A percentile compares a stretch with the other conserved stretches of the same genome.
Evolutionary conservation across 108 stramenopile genomes (phyloP).

Genomic region (Fistulifera pelliculosa): DNA sequence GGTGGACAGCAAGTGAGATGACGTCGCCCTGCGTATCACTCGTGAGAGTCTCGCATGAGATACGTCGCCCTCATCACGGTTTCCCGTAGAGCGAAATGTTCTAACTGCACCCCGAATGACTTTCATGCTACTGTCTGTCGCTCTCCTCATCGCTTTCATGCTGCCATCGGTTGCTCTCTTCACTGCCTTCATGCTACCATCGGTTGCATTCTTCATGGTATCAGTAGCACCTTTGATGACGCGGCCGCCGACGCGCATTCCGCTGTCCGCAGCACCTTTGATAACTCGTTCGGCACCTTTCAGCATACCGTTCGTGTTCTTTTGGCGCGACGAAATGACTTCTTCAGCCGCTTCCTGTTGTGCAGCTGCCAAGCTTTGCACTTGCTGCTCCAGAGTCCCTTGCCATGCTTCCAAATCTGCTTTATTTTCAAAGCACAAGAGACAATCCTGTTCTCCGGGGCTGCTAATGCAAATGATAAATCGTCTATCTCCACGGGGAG

Average conservation of each 20-base stretch:
- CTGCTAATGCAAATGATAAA: too few relatives aligned
- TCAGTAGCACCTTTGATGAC: constrained; percentile 8
- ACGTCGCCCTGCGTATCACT: not conserved
- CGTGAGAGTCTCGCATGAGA: not conserved
- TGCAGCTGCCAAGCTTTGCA: not conserved
- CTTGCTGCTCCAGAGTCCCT: not conserved
- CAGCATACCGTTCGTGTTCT: not conserved
- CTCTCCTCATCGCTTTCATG: constrained; percentile 24
- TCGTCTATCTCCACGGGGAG: too few relatives aligned
- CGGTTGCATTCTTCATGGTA: not conserved
- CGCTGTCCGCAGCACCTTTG: not conserved
- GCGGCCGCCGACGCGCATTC: constrained; percentile 11
- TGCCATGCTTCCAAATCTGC: not conserved
- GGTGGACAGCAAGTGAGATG: too few relatives aligned
- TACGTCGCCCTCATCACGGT: not conserved
- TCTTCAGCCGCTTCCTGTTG: too few relatives aligned
- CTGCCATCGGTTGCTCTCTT: constrained; percentile 17
- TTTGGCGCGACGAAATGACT: too few relatives aligned
- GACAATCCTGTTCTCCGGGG: not conserved
- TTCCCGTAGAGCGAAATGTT: constrained; percentile 4
- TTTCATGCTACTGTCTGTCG: not conserved
- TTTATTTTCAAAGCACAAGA: constrained; percentile 2
- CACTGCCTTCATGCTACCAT: constrained; percentile 18
- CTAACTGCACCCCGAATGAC: constrained; percentile 1
- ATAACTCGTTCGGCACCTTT: constrained; percentile 1